Conservation (phyloP, 768 basidiomycete genomes). For the Naematelia encephala region DNA sequence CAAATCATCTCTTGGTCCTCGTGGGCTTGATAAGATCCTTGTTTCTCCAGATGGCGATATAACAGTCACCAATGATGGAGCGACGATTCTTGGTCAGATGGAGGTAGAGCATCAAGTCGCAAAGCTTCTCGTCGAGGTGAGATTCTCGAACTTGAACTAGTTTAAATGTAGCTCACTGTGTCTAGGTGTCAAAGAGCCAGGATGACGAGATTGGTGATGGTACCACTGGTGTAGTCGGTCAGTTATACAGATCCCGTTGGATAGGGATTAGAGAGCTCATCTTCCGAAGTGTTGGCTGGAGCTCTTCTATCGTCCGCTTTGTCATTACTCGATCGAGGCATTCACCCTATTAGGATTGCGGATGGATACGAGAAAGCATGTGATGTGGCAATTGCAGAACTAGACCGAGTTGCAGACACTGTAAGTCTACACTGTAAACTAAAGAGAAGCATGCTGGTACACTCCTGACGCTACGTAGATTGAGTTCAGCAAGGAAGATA, state of each 20-base stretch:
- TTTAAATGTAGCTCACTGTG: neutral
- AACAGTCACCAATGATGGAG: conserved; percentile 98
- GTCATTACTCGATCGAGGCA: conserved; percentile 93
- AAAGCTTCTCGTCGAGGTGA: conserved; percentile 75
- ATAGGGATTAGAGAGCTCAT: neutral
- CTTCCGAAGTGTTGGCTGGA: conserved; percentile 79
- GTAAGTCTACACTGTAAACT: conserved; percentile 20
- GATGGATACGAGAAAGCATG: conserved; percentile 98
- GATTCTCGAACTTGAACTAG: neutral
- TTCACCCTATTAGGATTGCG: conserved; percentile 97
- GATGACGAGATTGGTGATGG: conserved; percentile 99
- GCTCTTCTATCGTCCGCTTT: conserved; percentile 93
- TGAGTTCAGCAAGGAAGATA: conserved; percentile 75
- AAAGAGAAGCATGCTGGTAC: neutral
- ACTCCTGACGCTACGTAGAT: conserved; percentile 53
- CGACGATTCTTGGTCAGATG: conserved; percentile 97
- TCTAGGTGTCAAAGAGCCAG: conserved; percentile 89
- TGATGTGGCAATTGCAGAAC: conserved; percentile 77
- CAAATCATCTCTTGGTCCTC: conserved; percentile 87
- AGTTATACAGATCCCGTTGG: conserved; percentile 50
- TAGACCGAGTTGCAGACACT: conserved; percentile 84
- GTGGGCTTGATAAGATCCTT: conserved; percentile 66
- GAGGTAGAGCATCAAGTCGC: conserved; percentile 99
- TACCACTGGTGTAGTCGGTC: conserved; percentile 97
- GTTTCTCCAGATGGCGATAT: conserved; percentile 88